Conservation (phyloP, 768 basidiomycete genomes). For the Lanmaoa rubissima region DNA sequence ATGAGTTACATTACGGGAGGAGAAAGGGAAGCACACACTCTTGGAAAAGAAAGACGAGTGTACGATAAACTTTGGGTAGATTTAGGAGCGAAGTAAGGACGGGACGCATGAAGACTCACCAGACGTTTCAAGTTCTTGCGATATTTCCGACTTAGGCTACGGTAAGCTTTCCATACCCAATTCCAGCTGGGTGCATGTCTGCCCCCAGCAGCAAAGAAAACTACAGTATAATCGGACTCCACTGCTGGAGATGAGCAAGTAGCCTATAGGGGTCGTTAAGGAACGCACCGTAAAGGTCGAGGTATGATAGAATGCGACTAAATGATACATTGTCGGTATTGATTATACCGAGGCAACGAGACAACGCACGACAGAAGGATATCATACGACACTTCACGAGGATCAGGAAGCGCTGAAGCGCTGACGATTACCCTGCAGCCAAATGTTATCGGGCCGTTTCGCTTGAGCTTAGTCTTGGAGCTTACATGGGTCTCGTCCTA, state of each 20-base stretch:
- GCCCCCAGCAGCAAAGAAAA: slow-evolving; percentile 83
- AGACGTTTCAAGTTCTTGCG: slow-evolving; percentile 85
- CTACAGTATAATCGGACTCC: slow-evolving; percentile 84
- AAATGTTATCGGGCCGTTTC: slow-evolving; percentile 8
- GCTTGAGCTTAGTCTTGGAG: slow-evolving; percentile 8
- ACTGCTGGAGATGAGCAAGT: slow-evolving; percentile 43
- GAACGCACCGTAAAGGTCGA: slow-evolving; percentile 72
- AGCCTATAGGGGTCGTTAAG: background rate
- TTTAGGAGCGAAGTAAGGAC: slow-evolving; percentile 7
- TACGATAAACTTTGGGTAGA: slow-evolving; percentile 63
- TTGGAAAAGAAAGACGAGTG: slow-evolving; percentile 88
- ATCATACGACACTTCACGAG: slow-evolving; percentile 74
- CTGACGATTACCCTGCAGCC: slow-evolving; percentile 73
- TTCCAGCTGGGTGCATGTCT: slow-evolving; percentile 77
- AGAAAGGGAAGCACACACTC: slow-evolving; percentile 45
- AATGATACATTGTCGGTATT: slow-evolving; percentile 6
- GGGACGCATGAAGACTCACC: slow-evolving; percentile 40
- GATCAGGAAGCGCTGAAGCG: slow-evolving; percentile 82
- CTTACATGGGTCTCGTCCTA: slow-evolving; percentile 87
- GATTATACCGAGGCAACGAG: slow-evolving; percentile 7
- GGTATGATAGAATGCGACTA: slow-evolving; percentile 75
- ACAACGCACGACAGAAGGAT: slow-evolving; percentile 62
- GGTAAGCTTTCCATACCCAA: slow-evolving; percentile 91
- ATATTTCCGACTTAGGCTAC: slow-evolving; percentile 77
- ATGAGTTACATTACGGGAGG: slow-evolving; percentile 7